Conservation (phyloP, 2,329 filamentous ascomycete genomes). For the Sphaerulina vaccinii region DNA sequence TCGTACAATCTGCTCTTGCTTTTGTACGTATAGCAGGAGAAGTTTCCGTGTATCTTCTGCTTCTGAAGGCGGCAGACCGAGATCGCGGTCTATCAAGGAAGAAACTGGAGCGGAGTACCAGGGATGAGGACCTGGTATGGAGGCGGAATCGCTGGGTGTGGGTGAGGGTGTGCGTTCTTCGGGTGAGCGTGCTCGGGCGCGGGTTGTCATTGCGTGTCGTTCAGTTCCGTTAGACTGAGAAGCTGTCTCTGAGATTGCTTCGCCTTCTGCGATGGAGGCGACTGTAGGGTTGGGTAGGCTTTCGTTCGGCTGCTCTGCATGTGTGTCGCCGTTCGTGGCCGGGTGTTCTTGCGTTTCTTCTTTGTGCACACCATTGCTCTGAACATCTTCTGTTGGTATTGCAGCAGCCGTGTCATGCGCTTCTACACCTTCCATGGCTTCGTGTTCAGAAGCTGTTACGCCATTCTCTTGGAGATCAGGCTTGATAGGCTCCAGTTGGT, state of each 20-base stretch:
- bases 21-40: constrained; percentile 75
- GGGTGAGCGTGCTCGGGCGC: constrained; percentile 49
- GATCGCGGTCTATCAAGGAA: constrained; percentile 65
- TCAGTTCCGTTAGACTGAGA: constrained; percentile 44
- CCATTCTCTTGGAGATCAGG: not conserved
- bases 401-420: constrained; percentile 14
- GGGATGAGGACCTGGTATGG: constrained; percentile 63
- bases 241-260: constrained; percentile 40
- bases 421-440: constrained; percentile 33
- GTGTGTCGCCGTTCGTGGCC: not conserved
- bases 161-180: constrained; percentile 38
- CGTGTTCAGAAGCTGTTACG: constrained; percentile 10
- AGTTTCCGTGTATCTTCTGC: constrained; percentile 75
- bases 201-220: constrained; percentile 56
- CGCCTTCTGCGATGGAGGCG: constrained; percentile 22
- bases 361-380: not conserved
- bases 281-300: constrained; percentile 20
- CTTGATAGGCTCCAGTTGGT: constrained; percentile 19
- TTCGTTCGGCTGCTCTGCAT: not conserved
- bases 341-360: not conserved
- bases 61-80: constrained; percentile 69
- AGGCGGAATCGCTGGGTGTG: constrained; percentile 46
- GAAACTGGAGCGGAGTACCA: constrained; percentile 67
- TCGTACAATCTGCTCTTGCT: constrained; percentile 79
- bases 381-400: not conserved